A percentile compares a stretch with the other conserved stretches of the same genome.
Conservation (phyloP, 805 yeast species). For the Wickerhamiella galacta region DNA sequence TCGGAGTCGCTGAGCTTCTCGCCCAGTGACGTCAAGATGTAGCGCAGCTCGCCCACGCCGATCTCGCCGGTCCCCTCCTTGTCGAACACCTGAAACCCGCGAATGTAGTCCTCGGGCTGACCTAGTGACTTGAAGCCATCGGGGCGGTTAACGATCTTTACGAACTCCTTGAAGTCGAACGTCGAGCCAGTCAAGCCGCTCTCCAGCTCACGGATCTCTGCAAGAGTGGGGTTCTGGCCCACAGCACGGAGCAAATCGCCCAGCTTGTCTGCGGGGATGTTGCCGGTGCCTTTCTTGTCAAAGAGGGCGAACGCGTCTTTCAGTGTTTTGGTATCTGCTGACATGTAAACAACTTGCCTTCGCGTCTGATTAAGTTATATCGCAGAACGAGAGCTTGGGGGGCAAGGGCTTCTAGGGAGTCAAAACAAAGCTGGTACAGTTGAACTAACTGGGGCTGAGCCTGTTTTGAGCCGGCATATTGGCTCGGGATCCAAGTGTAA, state of each 20-base stretch:
- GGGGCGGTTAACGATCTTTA: constrained; percentile 64
- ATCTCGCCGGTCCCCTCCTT: constrained; percentile 90
- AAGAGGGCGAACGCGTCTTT: constrained; percentile 94
- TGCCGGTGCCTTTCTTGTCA: constrained; percentile 91
- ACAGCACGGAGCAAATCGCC: constrained; percentile 93
- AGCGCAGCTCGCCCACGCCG: constrained; percentile 92
- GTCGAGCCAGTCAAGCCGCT: constrained; percentile 22
- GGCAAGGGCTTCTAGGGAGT: no score
- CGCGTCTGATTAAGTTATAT: no score
- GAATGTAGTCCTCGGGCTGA: constrained; percentile 80
- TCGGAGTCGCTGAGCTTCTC: constrained; percentile 82
- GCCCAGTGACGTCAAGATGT: constrained; percentile 88
- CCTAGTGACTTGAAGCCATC: constrained; percentile 70
- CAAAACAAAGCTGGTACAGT: no score
- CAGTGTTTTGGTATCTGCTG: constrained; percentile 28
- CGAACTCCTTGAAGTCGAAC: constrained; percentile 61
- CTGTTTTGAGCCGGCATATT: no score
- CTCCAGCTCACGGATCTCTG: constrained; percentile 56
- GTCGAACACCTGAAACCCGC: constrained; percentile 94
- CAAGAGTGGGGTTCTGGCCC: constrained; percentile 94
- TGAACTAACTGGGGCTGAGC: no score
- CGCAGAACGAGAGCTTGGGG: no score
- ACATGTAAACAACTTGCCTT: no score
- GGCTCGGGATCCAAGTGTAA: no score
- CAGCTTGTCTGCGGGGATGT: constrained; percentile 66